Conservation (phyloP, 768 basidiomycete species). For the Suillus fuscotomentosus region DNA sequence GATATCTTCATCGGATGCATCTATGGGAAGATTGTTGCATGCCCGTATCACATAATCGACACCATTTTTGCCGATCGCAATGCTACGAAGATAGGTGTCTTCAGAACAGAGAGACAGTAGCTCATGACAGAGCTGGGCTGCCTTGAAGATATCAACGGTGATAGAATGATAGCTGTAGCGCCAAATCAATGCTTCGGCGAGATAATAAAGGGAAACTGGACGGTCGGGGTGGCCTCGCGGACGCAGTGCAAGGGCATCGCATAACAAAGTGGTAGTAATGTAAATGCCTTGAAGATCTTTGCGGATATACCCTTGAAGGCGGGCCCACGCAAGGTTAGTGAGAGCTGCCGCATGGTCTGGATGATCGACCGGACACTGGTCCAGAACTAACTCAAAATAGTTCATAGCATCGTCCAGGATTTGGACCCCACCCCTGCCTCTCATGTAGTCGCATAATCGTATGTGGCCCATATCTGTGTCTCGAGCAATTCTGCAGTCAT, state of each 20-base stretch:
- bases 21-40: slow-evolving; percentile 12
- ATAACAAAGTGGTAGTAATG: slow-evolving; percentile 20
- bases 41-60: slow-evolving; percentile 18
- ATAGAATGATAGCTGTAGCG: slow-evolving; percentile 22
- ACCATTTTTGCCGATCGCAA: neutral
- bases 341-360: neutral
- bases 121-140: neutral
- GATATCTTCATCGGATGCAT: slow-evolving; percentile 18
- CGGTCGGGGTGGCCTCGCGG: slow-evolving; percentile 19
- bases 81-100: slow-evolving; percentile 15
- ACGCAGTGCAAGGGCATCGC: slow-evolving; percentile 18
- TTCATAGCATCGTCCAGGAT: neutral
- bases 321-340: slow-evolving; percentile 12
- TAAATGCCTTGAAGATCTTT: slow-evolving; percentile 14
- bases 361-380: neutral
- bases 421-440: neutral
- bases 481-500: neutral
- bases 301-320: slow-evolving; percentile 15
- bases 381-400: neutral
- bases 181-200: slow-evolving; percentile 15
- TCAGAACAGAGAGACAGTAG: slow-evolving; percentile 9
- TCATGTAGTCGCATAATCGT: neutral
- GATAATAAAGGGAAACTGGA: slow-evolving; percentile 14
- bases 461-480: neutral
- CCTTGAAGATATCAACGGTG: neutral